A percentile compares a stretch with the other conserved stretches of the same genome.
These are phyloP conservation scores for Mycena citricolor DNA, from an alignment of 1,284 basidiomycete genomes.

Conservation along the genomic window DNA sequence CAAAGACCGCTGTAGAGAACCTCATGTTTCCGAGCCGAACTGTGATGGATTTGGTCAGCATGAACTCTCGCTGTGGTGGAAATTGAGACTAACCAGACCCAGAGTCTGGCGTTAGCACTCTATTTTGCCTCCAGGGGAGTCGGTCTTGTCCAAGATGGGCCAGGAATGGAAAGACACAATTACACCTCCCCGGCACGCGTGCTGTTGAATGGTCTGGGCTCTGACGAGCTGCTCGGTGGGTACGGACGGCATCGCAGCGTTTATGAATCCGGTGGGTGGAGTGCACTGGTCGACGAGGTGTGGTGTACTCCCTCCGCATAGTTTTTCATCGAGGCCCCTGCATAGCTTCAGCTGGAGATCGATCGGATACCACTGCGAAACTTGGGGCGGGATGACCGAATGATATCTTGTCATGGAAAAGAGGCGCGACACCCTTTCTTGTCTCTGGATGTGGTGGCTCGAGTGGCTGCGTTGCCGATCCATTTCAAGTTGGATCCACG, in stretches of 20 bases:
- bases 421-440: conserved; percentile 92
- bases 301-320: conserved; percentile 12
- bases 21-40: conserved; percentile 82
- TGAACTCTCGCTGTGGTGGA: neutral
- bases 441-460: conserved; percentile 74
- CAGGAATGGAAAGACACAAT: conserved; percentile 37
- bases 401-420: conserved; percentile 85
- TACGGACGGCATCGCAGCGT: conserved; percentile 89
- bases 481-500: conserved; percentile 79
- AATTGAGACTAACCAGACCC: conserved; percentile 9
- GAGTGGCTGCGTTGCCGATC: conserved; percentile 74
- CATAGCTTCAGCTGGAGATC: conserved; percentile 90
- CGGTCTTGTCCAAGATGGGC: conserved; percentile 51
- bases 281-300: conserved; percentile 79
- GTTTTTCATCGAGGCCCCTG: conserved; percentile 1
- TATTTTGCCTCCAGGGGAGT: conserved; percentile 88
- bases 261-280: conserved; percentile 68
- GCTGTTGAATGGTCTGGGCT: conserved; percentile 88
- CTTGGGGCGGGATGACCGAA: conserved; percentile 90
- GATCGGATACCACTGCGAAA: conserved; percentile 88
- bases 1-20: conserved; percentile 59
- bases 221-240: conserved; percentile 94
- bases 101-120: conserved; percentile 90
- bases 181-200: conserved; percentile 82
- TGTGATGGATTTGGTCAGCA: conserved; percentile 88